Percentiles rank a stretch among this genome's conserved stretches.
Evolutionary conservation across 352 stramenopile species (phyloP).

Genomic region (Phytophthora chlamydospora): DNA sequence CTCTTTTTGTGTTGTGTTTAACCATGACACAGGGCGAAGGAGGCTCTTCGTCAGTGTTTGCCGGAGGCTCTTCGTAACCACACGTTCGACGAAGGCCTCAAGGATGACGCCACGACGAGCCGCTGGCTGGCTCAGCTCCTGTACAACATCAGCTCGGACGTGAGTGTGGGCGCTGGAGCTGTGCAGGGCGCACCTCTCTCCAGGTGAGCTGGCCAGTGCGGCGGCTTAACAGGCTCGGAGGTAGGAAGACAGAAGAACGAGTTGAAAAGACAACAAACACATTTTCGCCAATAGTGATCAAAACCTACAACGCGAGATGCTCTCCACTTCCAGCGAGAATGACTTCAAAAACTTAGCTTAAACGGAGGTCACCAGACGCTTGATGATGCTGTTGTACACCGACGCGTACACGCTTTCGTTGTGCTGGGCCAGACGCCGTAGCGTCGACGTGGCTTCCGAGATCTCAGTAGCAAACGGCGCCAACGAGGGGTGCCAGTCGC

Average conservation of each 20-base stretch:
- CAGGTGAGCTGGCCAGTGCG: slow-evolving; percentile 32
- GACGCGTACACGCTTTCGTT: slow-evolving; percentile 70
- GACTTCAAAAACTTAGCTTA: slow-evolving; percentile 20
- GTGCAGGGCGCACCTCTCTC: slow-evolving; percentile 37
- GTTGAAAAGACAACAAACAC: slow-evolving; percentile 18
- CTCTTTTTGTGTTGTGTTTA: slow-evolving; percentile 43
- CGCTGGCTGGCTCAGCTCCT: slow-evolving; percentile 96
- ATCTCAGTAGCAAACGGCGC: slow-evolving; percentile 56
- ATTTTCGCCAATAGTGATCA: slow-evolving; percentile 24
- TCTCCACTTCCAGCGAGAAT: background rate
- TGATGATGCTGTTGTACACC: slow-evolving; percentile 71
- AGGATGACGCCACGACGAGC: slow-evolving; percentile 96
- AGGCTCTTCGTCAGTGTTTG: slow-evolving; percentile 97
- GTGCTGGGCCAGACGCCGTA: slow-evolving; percentile 62
- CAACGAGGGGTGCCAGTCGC: slow-evolving; percentile 57
- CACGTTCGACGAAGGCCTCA: slow-evolving; percentile 94
- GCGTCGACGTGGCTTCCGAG: slow-evolving; percentile 27
- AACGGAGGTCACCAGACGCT: slow-evolving; percentile 39
- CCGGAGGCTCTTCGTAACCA: slow-evolving; percentile 94
- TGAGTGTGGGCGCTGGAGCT: slow-evolving; percentile 28
- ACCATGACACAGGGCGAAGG: slow-evolving; percentile 76
- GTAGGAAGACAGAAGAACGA: slow-evolving; percentile 6
- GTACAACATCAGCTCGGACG: slow-evolving; percentile 86
- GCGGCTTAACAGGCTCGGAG: slow-evolving; percentile 4
- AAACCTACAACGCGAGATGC: slow-evolving; percentile 16